Evolutionary conservation across 208 protist species (phyloP).

Genomic region (Leishmania braziliensis): DNA sequence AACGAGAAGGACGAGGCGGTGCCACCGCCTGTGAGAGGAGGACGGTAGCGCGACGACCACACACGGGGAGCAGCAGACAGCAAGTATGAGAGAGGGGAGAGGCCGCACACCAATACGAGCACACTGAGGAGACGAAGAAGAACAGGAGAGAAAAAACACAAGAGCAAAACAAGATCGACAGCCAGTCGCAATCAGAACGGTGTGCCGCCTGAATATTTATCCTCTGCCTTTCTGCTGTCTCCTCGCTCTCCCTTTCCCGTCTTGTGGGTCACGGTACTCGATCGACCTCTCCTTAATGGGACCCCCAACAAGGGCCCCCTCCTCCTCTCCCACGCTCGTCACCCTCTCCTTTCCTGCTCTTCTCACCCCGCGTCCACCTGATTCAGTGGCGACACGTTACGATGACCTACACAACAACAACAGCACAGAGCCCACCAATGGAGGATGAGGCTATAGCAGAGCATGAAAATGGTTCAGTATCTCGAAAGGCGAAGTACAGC

Average conservation of each 20-base stretch:
- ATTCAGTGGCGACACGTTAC: too few relatives aligned
- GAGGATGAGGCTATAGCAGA: not conserved
- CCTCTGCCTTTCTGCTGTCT: not conserved
- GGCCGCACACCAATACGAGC: not conserved
- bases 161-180: not conserved
- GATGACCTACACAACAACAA: too few relatives aligned
- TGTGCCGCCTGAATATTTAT: not conserved
- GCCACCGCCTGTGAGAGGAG: not conserved
- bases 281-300: too few relatives aligned
- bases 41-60: not conserved
- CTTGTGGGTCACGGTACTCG: too few relatives aligned
- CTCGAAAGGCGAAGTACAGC: not conserved
- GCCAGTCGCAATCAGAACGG: not conserved
- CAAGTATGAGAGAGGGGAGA: not conserved
- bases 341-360: too few relatives aligned
- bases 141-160: not conserved
- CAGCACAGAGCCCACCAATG: not conserved
- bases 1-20: not conserved
- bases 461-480: not conserved
- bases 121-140: not conserved
- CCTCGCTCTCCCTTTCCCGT: not conserved
- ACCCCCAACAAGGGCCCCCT: not conserved
- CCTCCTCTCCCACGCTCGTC: not conserved
- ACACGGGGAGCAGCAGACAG: not conserved
- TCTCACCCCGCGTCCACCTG: too few relatives aligned